Evolutionary conservation across 2,329 filamentous ascomycete species (phyloP), one percentile per base, ranked within the genome.

Genomic region (Neocatenulostroma microsporum): DNA sequence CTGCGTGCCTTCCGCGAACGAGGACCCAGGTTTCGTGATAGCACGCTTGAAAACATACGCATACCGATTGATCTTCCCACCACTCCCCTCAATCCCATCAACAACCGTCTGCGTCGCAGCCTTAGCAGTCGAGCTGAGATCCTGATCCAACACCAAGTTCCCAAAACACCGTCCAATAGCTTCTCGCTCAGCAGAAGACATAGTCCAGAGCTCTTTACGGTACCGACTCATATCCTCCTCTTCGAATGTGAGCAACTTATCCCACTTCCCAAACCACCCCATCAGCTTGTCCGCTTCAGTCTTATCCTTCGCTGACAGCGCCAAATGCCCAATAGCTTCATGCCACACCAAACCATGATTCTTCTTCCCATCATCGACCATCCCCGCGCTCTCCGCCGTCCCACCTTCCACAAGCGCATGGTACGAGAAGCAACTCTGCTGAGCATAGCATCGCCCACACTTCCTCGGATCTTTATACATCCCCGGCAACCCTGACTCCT

Each of bases 211-310:
- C 57, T 98, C 91, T 47, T 87, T 74, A 44, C 87, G 79, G 45
- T 87, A 82, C 53, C 84, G 93, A 56, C 91, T 82, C 55, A 83
- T 78, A 52, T 94, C 87, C 50, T 82, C 85, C 59, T 98, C 91
- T 65, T 98, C 91, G 57, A 91, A 91, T 0, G 89, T 96, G 24
- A 98, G 68, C 11, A 98, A 70, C 34, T 81, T 74, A 60, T 98
- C 91, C 91, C 91, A 98, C 56, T 91, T 94, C 45, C 83, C 72
- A 61, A 98, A 95, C 59, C 96, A 98, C 0, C 79, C 74, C 47
- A 78, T 77, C 54, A 95, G 84, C 13, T 32, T 30, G 19, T 47
- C 44, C 0, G 64, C 67, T 5, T 76, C 84, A 54, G 93, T 82
- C 41, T 73, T 72, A 12, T 44, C 39, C 11, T 38, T 38, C 2